Evolutionary conservation across 371 early-diverging fungal genomes (phyloP).

Genomic region (Thermomucor indicae-seudaticae): DNA sequence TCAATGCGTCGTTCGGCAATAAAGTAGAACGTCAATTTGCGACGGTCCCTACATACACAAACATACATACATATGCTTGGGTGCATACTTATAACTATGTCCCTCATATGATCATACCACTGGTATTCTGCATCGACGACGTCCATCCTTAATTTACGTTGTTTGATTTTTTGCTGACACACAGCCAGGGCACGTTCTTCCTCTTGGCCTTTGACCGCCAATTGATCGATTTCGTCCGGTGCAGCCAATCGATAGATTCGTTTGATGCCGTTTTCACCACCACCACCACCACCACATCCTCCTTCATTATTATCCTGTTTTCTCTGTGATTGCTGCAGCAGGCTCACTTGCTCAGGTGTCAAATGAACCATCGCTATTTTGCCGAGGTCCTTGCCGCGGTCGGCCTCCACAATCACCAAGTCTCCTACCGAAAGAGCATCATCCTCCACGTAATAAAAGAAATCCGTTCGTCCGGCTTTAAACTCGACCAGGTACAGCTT

Average conservation of each 20-base stretch:
- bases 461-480: constrained; percentile 80
- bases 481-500: constrained; percentile 79
- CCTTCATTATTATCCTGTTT: background rate
- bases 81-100: too few relatives aligned
- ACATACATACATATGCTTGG: background rate
- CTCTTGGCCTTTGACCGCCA: constrained; percentile 77
- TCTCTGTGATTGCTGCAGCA: constrained; percentile 7
- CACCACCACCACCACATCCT: too few relatives aligned
- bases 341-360: constrained; percentile 50
- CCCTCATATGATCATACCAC: constrained; percentile 57
- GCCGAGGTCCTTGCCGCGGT: constrained; percentile 94
- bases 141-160: constrained; percentile 88
- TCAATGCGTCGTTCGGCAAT: constrained; percentile 93
- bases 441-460: constrained; percentile 63
- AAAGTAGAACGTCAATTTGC: constrained; percentile 95
- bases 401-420: constrained; percentile 93
- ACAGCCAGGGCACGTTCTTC: constrained; percentile 85
- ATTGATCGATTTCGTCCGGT: constrained; percentile 68
- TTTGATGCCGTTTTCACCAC: constrained; percentile 62
- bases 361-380: constrained; percentile 67
- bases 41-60: constrained; percentile 70
- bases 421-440: constrained; percentile 50
- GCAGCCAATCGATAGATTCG: constrained; percentile 81
- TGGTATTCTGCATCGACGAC: constrained; percentile 97
- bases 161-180: constrained; percentile 86